Evolutionary conservation across 139 green algal genomes (phyloP), one percentile per base, ranked within the genome.

Genomic region (Spirogloea muscicola): DNA sequence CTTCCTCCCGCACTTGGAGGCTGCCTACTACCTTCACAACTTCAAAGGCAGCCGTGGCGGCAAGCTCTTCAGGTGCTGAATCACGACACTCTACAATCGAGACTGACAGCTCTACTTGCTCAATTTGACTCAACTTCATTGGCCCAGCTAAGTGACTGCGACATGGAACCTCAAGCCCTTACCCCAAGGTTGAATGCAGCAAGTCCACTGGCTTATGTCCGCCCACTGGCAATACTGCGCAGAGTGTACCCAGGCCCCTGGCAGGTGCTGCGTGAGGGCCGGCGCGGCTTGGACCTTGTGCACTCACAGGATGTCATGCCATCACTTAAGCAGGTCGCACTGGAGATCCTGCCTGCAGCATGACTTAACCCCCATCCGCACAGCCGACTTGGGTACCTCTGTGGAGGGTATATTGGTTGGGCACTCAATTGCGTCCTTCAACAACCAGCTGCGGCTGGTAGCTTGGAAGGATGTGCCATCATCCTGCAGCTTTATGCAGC

Each of bases 1-100:
- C 34, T 87, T 93, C 39, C 34, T 95, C 1, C 90, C 90, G 0
- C 2, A 79, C 0, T 86, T 89, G 31, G 73, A 86, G 52, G 57
- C 77, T 6, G 87, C 84, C 0, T 95, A 90, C 69, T 95, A 95
- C 82, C 87, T 95, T 7, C 89, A 93, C 81, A 95, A 95, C 76
- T 94, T 95, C 83, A 95, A 95, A 79, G 90, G 90, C 27, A 84
- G 57, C 7, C 34, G 16, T 27, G 65, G 74, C 3, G 74, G 74
- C 6, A 81, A 72, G 1, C 41, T 81, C 7, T 79, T 72, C 51
- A 58, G 74, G 72, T 74, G 33, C n/a, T n/a, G n/a, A n/a, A n/a
- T n/a, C n/a, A n/a, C n/a, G 16, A n/a, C n/a, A n/a, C n/a, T n/a
- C n/a, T 27, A n/a, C n/a, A n/a, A n/a, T n/a, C n/a, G n/a, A 13